Percentiles rank a stretch among this genome's conserved stretches.
Conservation (phyloP, 2,329 filamentous ascomycete species). For the Calonectria pteridis region DNA sequence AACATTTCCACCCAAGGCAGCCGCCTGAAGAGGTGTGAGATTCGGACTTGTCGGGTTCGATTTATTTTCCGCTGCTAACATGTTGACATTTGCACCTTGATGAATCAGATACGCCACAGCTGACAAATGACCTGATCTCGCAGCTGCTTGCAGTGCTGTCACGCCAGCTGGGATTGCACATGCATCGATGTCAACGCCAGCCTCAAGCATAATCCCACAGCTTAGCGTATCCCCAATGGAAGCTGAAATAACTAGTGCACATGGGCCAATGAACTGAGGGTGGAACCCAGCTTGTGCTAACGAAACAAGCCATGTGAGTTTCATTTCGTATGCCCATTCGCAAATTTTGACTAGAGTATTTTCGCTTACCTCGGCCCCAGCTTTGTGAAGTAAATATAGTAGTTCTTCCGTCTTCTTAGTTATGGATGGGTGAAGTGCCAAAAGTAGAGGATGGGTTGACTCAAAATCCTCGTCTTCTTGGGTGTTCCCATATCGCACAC, state of each 20-base stretch:
- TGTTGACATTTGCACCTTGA: neutral
- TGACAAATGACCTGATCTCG: neutral
- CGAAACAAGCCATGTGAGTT: neutral
- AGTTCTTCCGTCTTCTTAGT: neutral
- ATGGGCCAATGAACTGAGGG: neutral
- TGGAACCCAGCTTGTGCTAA: neutral
- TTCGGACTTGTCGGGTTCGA: too few species aligned
- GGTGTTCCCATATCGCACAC: neutral
- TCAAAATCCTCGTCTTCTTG: neutral
- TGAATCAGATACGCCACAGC: neutral
- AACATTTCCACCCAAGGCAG: too few species aligned
- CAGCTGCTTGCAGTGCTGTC: neutral
- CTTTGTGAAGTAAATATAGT: neutral
- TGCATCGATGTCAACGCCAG: slow-evolving; percentile 1
- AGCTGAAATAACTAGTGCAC: neutral
- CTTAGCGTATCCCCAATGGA: neutral
- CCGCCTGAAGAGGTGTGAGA: too few species aligned
- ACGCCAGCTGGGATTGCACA: neutral
- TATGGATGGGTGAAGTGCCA: too few species aligned
- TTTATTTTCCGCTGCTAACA: neutral
- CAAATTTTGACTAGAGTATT: neutral
- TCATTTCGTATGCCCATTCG: neutral
- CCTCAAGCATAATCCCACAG: neutral
- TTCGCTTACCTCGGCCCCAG: neutral
- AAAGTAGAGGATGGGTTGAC: neutral